Base-by-base conservation (phyloP, 768 basidiomycete genomes). In the Pleurotus cornucopiae region DNA sequence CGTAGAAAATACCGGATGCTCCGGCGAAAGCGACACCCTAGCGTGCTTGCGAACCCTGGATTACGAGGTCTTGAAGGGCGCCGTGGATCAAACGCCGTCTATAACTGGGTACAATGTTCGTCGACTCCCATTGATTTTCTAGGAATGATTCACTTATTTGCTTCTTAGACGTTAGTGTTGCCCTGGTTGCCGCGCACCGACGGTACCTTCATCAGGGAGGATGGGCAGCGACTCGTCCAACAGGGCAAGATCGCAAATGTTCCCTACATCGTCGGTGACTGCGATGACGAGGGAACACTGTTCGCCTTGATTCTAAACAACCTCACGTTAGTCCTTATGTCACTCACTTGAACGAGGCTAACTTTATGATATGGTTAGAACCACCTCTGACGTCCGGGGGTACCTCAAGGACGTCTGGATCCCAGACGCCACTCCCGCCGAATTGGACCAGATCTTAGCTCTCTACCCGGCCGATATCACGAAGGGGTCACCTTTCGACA, bases 241-340 rank as follows among this genome's bases (percentile, higher is more conserved):
- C 61, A 75, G 41, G 77, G 77, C 0, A 69, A 65, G 38, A 72
- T 83, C 1, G 74, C 80, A 1, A 72, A 75, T 48, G 68, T 84
- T 1, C 81, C 80, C 0, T 72, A 82, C 58, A 66, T 84, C 23
- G 78, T 51, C 74, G 80, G 80, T 14, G 75, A 81, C 58, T 75
- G 73, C 58, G 81, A 85, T 49, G 85, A 86, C 54, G 85, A 86
- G 63, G 85, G 83, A 5, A 82, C 83, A 0, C 23, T 78, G 0
- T 81, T 81, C 61, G 70, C 78, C 2, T 59, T 78, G 6, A 68
- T 79, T 2, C 79, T 71, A 1, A 56, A 76, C 40, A 82, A 83
- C 53, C 57, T 81, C 54, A 81, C 79, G 79, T 79, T 58, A 54
- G 76, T 62, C 38, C 11, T n/a, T 14, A 6, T 21, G 6, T 5